Conservation (phyloP, 2,329 filamentous ascomycete genomes). For the Gyromitra esculenta region DNA sequence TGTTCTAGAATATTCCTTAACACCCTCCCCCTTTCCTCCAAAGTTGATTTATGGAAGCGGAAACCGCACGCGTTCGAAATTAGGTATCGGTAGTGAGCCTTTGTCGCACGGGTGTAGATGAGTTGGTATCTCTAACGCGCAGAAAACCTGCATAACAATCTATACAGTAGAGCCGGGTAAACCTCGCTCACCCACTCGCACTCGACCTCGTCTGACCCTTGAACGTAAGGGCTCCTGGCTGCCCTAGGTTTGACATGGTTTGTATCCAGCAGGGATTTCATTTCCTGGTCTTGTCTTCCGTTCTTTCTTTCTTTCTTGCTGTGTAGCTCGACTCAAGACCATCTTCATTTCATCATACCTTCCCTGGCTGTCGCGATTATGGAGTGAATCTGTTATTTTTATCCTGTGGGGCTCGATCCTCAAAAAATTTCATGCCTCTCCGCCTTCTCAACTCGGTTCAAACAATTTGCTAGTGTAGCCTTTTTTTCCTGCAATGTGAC, state of each 20-base stretch:
- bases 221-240: background rate
- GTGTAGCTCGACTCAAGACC: background rate
- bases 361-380: slow-evolving; percentile 7
- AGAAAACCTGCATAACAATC: background rate
- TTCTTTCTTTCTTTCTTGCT: background rate
- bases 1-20: background rate
- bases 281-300: background rate
- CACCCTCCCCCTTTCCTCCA: background rate
- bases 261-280: background rate
- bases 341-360: background rate
- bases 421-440: slow-evolving; percentile 18
- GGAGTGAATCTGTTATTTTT: slow-evolving; percentile 32
- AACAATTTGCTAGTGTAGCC: slow-evolving; percentile 21
- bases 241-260: background rate
- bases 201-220: slow-evolving; percentile 10
- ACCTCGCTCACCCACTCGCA: slow-evolving; percentile 35
- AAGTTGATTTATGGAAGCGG: background rate
- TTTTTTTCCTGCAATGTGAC: slow-evolving; percentile 34
- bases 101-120: background rate
- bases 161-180: slow-evolving; percentile 38
- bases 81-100: background rate
- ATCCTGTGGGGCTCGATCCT: slow-evolving; percentile 26
- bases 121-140: background rate
- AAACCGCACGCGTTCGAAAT: slow-evolving; percentile 1
- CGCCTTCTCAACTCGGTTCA: slow-evolving; percentile 18